phyloP scores from a whole-genome alignment of 352 stramenopile genomes.

The Phytophthora agathidicida region DNA sequence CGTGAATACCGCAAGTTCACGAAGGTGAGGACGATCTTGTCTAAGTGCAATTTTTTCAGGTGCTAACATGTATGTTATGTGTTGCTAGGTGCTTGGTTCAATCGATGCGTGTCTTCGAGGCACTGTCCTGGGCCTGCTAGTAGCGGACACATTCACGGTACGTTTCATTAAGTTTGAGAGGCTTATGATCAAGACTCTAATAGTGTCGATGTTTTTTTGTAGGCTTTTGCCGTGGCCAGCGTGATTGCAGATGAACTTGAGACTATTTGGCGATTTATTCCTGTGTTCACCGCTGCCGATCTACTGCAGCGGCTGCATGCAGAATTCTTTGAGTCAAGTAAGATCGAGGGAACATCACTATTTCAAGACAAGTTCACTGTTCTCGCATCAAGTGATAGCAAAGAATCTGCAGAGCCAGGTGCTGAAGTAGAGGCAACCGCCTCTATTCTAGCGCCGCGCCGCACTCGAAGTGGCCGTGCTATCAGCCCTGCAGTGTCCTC shows the following conservation, averaged over 20 bases:
- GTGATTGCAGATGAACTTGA: constrained; percentile 71
- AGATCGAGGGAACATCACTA: constrained; percentile 61
- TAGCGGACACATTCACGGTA: constrained; percentile 87
- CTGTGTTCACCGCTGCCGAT: constrained; percentile 82
- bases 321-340: constrained; percentile 77
- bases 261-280: constrained; percentile 81
- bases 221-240: constrained; percentile 87
- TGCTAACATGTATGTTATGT: constrained; percentile 1
- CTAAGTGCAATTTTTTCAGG: background rate
- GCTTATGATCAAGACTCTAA: background rate
- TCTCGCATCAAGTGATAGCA: constrained; percentile 18
- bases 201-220: constrained; percentile 5
- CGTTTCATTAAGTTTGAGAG: background rate
- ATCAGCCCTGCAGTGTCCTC: constrained; percentile 23
- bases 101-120: constrained; percentile 85
- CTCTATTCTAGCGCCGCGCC: constrained; percentile 14
- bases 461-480: constrained; percentile 43
- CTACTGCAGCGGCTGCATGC: constrained; percentile 75
- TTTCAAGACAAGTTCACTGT: constrained; percentile 77
- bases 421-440: constrained; percentile 8
- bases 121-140: constrained; percentile 81
- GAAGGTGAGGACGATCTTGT: constrained; percentile 48
- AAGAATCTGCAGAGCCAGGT: constrained; percentile 1
- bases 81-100: constrained; percentile 69
- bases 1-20: constrained; percentile 89